Evolutionary conservation across 257 asterid species (phyloP).

Genomic region (Jacaranda copaia): DNA sequence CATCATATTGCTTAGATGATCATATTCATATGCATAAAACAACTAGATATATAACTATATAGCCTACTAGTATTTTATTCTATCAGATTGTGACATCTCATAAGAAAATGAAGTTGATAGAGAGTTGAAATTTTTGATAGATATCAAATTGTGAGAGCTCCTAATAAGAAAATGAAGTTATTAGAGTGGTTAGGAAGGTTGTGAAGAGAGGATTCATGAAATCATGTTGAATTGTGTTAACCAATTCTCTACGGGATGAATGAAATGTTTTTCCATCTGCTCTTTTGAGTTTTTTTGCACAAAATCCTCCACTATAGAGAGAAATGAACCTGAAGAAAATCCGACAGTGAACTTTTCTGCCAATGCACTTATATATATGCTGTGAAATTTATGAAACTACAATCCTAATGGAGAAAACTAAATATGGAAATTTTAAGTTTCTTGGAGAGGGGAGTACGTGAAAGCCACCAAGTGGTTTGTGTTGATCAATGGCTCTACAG

Average conservation of each 20-base stretch:
- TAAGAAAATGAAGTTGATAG: no score
- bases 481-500: no score
- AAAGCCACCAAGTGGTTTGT: no score
- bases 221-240: constrained; percentile 49
- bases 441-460: no score
- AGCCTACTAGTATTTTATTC: no score
- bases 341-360: constrained; percentile 1
- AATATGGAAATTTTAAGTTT: neutral
- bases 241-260: constrained; percentile 41
- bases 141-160: no score
- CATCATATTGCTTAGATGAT: no score
- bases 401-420: neutral
- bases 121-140: no score
- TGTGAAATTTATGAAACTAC: neutral
- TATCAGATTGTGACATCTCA: no score
- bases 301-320: constrained; percentile 19
- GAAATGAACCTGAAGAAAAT: constrained; percentile 46
- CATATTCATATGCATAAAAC: no score
- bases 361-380: constrained; percentile 15
- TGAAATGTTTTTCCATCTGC: constrained; percentile 26
- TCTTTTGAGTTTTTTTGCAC: constrained; percentile 35
- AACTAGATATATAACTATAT: no score
- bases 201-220: constrained; percentile 44
- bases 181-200: constrained; percentile 54
- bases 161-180: no score